Conservation (phyloP, 331 rosid genomes). For the Malus hybrid region DNA sequence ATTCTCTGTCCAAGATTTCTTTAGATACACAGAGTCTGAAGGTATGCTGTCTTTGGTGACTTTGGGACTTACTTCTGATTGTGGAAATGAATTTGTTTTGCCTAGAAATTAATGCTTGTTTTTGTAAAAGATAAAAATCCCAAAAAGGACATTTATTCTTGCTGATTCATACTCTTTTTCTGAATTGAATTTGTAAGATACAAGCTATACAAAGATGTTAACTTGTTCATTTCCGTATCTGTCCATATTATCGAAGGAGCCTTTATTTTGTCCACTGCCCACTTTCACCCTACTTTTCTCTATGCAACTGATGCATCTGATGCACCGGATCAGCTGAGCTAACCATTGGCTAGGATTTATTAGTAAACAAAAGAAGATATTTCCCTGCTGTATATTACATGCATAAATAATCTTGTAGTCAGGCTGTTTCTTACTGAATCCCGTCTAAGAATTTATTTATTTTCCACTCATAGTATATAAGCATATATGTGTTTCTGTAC, state of each 20-base stretch:
- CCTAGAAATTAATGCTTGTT: not conserved
- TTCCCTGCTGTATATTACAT: not conserved
- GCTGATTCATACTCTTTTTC: not conserved
- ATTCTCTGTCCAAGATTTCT: conserved; percentile 90
- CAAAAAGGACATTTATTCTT: not conserved
- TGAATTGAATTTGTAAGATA: not conserved
- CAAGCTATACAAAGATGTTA: not conserved
- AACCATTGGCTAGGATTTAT: not conserved
- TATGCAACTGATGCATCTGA: not conserved
- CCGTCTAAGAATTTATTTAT: not conserved
- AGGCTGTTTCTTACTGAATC: not conserved
- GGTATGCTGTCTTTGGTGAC: conserved; percentile 43
- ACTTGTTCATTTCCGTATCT: not conserved
- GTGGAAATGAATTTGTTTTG: conserved; percentile 6
- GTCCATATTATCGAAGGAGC: not conserved
- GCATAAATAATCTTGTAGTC: not conserved
- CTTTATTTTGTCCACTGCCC: not conserved
- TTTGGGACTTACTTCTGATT: not conserved
- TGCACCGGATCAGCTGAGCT: not conserved
- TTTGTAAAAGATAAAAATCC: not conserved
- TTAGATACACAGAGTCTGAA: conserved; percentile 95
- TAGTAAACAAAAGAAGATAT: not conserved
- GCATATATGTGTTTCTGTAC: not conserved
- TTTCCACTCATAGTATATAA: not conserved
- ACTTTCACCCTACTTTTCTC: too few relatives aligned